Evolutionary conservation across 192 early-diverging fungal genomes (phyloP).

Genomic region (Gryganskiella cystojenkinii): DNA sequence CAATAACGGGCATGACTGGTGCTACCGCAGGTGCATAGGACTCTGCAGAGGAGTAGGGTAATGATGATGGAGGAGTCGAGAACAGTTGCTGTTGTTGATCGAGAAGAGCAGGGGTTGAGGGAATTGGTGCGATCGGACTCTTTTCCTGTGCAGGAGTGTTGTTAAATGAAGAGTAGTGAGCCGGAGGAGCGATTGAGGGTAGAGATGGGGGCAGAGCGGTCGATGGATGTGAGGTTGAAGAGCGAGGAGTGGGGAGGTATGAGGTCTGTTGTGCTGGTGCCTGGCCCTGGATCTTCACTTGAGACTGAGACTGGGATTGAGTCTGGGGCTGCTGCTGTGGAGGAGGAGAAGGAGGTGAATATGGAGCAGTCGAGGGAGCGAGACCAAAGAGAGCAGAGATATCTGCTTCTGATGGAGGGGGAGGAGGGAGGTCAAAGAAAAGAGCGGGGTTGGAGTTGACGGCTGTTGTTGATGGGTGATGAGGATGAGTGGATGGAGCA

Average conservation of each 20-base stretch:
- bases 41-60: not conserved
- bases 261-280: not conserved
- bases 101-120: conserved; percentile 4
- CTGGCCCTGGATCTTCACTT: not conserved
- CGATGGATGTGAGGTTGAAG: not conserved
- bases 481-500: not conserved
- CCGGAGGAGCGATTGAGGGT: conserved; percentile 10
- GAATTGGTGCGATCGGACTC: conserved; percentile 18
- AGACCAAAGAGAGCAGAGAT: conserved; percentile 49
- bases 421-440: not conserved
- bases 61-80: not conserved
- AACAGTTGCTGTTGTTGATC: not conserved
- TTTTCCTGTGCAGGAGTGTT: conserved; percentile 14
- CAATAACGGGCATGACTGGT: not conserved
- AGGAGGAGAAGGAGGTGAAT: not conserved
- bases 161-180: conserved; percentile 18
- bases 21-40: not conserved
- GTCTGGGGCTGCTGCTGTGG: not conserved
- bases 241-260: conserved; percentile 2
- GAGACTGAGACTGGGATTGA: too few relatives aligned
- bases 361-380: not conserved
- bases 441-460: not conserved
- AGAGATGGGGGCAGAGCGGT: not conserved
- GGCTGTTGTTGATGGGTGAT: conserved; percentile 4
- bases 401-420: conserved; percentile 27